These are phyloP conservation scores for Coprinopsis strossmayeri DNA, from an alignment of 768 basidiomycete genomes.

Conservation along the genomic window DNA sequence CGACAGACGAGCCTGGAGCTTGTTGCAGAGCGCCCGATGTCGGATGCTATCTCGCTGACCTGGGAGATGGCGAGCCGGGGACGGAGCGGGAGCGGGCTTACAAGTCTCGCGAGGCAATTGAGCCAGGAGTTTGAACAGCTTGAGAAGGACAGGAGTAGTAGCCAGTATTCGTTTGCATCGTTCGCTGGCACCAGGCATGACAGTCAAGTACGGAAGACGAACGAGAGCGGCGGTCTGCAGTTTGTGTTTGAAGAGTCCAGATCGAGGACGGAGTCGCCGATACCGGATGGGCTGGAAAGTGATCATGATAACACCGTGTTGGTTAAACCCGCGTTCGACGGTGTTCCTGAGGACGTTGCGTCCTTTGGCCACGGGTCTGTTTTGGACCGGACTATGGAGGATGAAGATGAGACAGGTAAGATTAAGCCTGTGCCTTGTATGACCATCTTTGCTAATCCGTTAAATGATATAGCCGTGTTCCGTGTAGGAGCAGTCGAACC, in stretches of 20 bases:
- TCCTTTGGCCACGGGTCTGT: conserved; percentile 35
- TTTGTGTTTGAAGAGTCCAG: conserved; percentile 31
- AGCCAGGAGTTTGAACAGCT: conserved; percentile 43
- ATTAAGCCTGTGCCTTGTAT: no score
- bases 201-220: conserved; percentile 17
- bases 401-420: conserved; percentile 39
- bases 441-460: no score
- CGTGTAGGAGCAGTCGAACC: conserved; percentile 48
- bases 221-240: conserved; percentile 24
- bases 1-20: conserved; percentile 10
- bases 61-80: conserved; percentile 28
- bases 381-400: conserved; percentile 25
- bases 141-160: conserved; percentile 23
- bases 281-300: conserved; percentile 7
- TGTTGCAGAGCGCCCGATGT: conserved; percentile 13
- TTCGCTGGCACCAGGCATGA: conserved; percentile 10
- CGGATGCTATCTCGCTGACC: conserved; percentile 21
- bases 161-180: conserved; percentile 18
- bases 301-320: conserved; percentile 23
- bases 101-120: conserved; percentile 43
- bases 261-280: conserved; percentile 20
- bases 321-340: conserved; percentile 33
- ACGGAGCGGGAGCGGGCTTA: conserved; percentile 40
- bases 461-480: conserved; percentile 40
- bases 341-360: conserved; percentile 45